These are phyloP conservation scores for Metschnikowia cerradonensis DNA, from an alignment of 805 yeast species.

Conservation along the genomic window DNA sequence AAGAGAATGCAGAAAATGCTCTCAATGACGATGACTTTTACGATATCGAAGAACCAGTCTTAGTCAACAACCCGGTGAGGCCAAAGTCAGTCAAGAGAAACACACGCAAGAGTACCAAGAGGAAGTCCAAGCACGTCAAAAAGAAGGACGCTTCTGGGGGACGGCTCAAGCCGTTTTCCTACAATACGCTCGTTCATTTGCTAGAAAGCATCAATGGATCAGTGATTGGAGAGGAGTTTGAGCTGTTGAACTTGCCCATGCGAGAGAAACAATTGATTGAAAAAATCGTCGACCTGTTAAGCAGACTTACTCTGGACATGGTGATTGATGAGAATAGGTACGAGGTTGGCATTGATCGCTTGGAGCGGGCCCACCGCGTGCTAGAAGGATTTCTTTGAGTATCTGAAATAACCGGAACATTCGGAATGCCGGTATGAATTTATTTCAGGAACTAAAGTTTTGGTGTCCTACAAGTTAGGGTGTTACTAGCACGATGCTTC, in stretches of 20 bases:
- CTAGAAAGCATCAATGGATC: conserved; percentile 59
- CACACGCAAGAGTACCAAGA: conserved; percentile 18
- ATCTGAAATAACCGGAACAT: no score
- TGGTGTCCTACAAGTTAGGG: no score
- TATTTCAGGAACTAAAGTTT: no score
- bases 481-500: no score
- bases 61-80: conserved; percentile 28
- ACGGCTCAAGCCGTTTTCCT: conserved; percentile 35
- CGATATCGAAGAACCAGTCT: conserved; percentile 36
- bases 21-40: conserved; percentile 28
- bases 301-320: conserved; percentile 87
- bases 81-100: conserved; percentile 28
- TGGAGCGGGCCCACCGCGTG: conserved; percentile 78
- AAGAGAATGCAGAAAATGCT: background rate
- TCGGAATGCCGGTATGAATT: no score
- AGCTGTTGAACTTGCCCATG: conserved; percentile 64
- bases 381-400: conserved; percentile 66
- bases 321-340: conserved; percentile 77
- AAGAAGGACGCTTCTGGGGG: conserved; percentile 7
- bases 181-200: conserved; percentile 45
- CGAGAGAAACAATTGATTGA: conserved; percentile 80
- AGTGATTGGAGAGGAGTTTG: conserved; percentile 66
- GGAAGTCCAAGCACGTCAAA: conserved; percentile 16
- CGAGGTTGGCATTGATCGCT: conserved; percentile 72
- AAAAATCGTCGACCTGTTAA: conserved; percentile 78